These are phyloP conservation scores for Cryphonectria carpinicola DNA, from an alignment of 2,329 filamentous ascomycete species.

Conservation along the genomic window DNA sequence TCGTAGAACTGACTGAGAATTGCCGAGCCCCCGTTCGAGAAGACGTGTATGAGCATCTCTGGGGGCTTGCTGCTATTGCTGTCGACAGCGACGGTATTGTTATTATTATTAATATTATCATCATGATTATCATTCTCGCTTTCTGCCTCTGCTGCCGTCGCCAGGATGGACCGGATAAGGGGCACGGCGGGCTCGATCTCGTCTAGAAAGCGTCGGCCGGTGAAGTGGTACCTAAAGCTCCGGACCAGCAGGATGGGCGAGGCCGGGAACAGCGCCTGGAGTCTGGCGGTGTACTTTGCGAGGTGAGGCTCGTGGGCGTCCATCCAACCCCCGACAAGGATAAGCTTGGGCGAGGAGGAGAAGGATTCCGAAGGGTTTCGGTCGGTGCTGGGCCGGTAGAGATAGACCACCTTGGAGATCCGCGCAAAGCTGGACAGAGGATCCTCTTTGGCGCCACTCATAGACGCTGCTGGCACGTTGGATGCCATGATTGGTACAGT, in stretches of 20 bases:
- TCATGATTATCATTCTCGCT: not conserved
- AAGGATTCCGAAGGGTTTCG: conserved; percentile 16
- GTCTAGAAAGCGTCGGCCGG: conserved; percentile 33
- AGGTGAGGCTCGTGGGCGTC: conserved; percentile 54
- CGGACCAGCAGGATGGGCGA: conserved; percentile 53
- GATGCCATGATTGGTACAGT: conserved; percentile 16
- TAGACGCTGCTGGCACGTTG: conserved; percentile 22
- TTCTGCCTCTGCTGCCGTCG: not conserved
- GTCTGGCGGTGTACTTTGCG: conserved; percentile 53
- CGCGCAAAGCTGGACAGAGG: conserved; percentile 25
- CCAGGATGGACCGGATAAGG: conserved; percentile 41
- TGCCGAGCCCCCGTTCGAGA: conserved; percentile 57
- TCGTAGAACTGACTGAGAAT: conserved; percentile 45
- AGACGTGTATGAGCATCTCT: conserved; percentile 51
- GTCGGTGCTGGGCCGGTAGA: conserved; percentile 17
- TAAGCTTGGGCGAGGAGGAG: conserved; percentile 45
- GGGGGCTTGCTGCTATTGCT: conserved; percentile 29
- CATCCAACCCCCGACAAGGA: conserved; percentile 56
- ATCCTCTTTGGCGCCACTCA: conserved; percentile 1
- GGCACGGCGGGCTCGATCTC: conserved; percentile 46
- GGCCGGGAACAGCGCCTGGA: conserved; percentile 49
- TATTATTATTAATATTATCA: conserved; percentile 14
- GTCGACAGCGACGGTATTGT: not conserved
- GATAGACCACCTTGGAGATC: conserved; percentile 18
- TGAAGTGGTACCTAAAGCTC: conserved; percentile 43